Evolutionary conservation across 2,329 filamentous ascomycete genomes (phyloP).

Genomic region (Fusarium temperatum): DNA sequence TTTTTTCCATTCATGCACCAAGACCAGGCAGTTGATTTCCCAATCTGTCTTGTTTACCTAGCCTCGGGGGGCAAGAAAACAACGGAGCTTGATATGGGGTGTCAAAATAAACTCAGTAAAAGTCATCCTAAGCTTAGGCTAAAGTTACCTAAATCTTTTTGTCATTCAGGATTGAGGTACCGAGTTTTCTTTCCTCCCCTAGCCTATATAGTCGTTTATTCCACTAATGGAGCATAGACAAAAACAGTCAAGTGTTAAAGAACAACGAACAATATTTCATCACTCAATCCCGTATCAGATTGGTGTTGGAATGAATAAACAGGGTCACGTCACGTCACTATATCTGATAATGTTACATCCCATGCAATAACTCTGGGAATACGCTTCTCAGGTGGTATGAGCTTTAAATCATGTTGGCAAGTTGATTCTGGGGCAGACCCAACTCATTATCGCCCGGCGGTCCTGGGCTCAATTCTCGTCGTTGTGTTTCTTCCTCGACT

Average conservation of each 20-base stretch:
- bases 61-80: too few species aligned
- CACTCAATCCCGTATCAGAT: neutral
- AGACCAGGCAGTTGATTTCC: neutral
- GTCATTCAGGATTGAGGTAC: too few species aligned
- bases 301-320: constrained; percentile 5
- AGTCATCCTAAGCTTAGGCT: too few species aligned
- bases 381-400: neutral
- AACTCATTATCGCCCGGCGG: neutral
- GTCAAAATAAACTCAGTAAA: too few species aligned
- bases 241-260: neutral
- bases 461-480: neutral
- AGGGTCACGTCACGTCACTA: neutral
- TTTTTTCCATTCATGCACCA: neutral
- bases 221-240: neutral
- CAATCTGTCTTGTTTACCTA: neutral
- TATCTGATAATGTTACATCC: neutral
- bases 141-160: too few species aligned
- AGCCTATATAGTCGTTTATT: neutral
- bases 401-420: neutral
- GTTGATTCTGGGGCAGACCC: neutral
- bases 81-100: too few species aligned
- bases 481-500: constrained; percentile 6
- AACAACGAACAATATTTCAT: neutral
- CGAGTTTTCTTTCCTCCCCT: too few species aligned
- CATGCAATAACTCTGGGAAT: neutral